phyloP scores from a whole-genome alignment of 1,284 basidiomycete genomes.

The Fomitiporia mediterranea region DNA sequence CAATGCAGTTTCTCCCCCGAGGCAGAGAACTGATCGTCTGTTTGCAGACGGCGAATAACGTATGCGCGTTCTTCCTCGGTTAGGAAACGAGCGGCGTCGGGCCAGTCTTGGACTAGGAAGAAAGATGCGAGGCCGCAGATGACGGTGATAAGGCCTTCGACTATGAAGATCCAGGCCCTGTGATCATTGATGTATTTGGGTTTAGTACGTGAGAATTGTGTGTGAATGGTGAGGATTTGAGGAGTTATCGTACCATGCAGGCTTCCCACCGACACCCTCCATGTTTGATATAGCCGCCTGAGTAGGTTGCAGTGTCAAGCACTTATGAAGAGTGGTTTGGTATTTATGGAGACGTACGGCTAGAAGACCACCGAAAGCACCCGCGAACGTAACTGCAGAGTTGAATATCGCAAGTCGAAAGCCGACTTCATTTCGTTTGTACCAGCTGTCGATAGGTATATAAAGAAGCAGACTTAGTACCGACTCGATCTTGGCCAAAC shows the following conservation, averaged over 20 bases:
- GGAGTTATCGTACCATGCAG: slow-evolving; percentile 32
- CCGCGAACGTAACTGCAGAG: slow-evolving; percentile 65
- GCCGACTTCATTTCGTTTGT: slow-evolving; percentile 67
- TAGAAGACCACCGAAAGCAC: slow-evolving; percentile 65
- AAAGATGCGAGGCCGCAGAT: slow-evolving; percentile 59
- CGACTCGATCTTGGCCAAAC: background rate
- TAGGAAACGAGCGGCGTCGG: slow-evolving; percentile 73
- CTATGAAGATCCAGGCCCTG: slow-evolving; percentile 72
- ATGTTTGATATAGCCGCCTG: slow-evolving; percentile 67
- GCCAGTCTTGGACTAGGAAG: slow-evolving; percentile 78
- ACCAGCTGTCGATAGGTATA: slow-evolving; percentile 36
- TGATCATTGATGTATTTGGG: background rate
- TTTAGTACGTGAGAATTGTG: too few relatives aligned
- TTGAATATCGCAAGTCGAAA: slow-evolving; percentile 65
- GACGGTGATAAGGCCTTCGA: slow-evolving; percentile 63
- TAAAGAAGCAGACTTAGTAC: too few relatives aligned
- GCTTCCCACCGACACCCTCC: slow-evolving; percentile 61
- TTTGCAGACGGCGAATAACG: slow-evolving; percentile 60
- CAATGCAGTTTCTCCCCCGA: slow-evolving; percentile 58
- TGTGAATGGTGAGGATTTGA: too few relatives aligned
- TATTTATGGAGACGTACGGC: slow-evolving; percentile 40
- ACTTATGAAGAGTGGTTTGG: background rate
- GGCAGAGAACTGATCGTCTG: slow-evolving; percentile 66
- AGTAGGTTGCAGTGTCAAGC: background rate
- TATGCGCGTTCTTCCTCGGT: slow-evolving; percentile 62